phyloP scores from a whole-genome alignment of 257 asterid species.

The Nemophila menziesii region DNA sequence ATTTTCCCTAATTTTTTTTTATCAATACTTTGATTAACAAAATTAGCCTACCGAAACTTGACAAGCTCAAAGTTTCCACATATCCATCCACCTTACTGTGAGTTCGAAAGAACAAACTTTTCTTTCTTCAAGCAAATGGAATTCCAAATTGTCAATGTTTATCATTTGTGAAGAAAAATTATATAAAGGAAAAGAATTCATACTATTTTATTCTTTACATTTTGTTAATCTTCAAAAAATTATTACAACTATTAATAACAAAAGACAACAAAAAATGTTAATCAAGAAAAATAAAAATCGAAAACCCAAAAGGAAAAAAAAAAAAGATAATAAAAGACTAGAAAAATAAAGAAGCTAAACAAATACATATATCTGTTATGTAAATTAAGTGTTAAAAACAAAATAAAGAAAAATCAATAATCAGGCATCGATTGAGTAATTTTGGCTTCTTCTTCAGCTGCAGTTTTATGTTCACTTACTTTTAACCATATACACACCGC shows the following conservation, averaged over 20 bases:
- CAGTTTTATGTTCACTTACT: slow-evolving; percentile 43
- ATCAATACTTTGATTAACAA: too few relatives aligned
- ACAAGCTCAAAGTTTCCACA: too few relatives aligned
- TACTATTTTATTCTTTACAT: background rate
- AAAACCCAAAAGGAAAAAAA: background rate
- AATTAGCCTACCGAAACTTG: too few relatives aligned
- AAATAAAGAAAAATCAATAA: slow-evolving; percentile 27
- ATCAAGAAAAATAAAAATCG: background rate
- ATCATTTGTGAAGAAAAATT: too few relatives aligned
- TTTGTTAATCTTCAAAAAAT: background rate
- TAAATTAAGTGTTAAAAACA: background rate
- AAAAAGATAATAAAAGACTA: too few relatives aligned
- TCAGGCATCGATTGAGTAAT: slow-evolving; percentile 72
- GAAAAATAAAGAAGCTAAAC: background rate
- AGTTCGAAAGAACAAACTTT: too few relatives aligned
- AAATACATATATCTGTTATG: too few relatives aligned
- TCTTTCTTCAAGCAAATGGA: too few relatives aligned
- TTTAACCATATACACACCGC: slow-evolving; percentile 91
- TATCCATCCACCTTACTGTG: too few relatives aligned
- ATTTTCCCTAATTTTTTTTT: too few relatives aligned
- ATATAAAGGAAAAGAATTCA: too few relatives aligned
- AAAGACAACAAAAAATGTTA: background rate
- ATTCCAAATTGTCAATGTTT: too few relatives aligned
- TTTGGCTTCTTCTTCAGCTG: slow-evolving; percentile 61
- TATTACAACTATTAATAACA: background rate